phyloP scores from a whole-genome alignment of 2,329 filamentous ascomycete genomes.

The Ophiostoma ulmi region DNA sequence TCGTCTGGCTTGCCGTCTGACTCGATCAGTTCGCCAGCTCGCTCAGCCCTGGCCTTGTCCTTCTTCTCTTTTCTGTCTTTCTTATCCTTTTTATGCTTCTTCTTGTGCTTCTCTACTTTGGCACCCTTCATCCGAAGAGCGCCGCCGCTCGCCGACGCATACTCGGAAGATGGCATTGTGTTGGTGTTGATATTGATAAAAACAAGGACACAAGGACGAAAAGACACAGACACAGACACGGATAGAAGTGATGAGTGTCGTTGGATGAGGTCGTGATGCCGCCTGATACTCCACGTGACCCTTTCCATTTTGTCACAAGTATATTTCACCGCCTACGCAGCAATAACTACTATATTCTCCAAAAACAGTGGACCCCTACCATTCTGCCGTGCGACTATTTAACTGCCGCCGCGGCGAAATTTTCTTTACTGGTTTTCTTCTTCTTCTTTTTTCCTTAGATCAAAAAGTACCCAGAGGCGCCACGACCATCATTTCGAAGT shows the following conservation, averaged over 20 bases:
- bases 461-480: conserved; percentile 60
- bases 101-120: conserved; percentile 59
- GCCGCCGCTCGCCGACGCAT: conserved; percentile 60
- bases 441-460: conserved; percentile 47
- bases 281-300: not conserved
- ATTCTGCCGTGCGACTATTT: conserved; percentile 14
- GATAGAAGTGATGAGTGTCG: not conserved
- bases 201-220: not conserved
- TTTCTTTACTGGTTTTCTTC: conserved; percentile 30
- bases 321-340: conserved; percentile 5
- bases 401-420: conserved; percentile 15
- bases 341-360: not conserved
- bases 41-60: not conserved
- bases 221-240: not conserved
- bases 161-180: conserved; percentile 69
- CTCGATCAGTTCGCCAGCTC: conserved; percentile 19
- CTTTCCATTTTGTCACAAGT: not conserved
- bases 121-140: conserved; percentile 81
- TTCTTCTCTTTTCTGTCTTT: conserved; percentile 3
- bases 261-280: not conserved
- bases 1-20: conserved; percentile 13
- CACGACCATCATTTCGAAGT: conserved; percentile 56
- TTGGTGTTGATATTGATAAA: not conserved
- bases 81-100: conserved; percentile 34
- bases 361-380: not conserved